These are phyloP conservation scores for Stagonosporopsis chrysanthemi DNA, from an alignment of 2,329 filamentous ascomycete genomes.

Conservation along the genomic window DNA sequence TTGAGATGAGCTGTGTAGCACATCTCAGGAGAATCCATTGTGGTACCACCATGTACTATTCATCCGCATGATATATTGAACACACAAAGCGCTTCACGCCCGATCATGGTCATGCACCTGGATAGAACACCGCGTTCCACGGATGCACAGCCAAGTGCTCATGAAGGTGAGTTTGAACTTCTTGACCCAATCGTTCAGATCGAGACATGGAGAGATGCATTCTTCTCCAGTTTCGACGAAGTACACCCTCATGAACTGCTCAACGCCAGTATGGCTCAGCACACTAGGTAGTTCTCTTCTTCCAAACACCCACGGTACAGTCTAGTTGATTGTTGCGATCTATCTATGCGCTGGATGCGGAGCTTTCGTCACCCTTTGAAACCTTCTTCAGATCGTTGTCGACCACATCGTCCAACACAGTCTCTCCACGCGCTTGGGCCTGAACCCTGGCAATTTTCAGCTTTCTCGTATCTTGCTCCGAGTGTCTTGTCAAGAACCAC, in stretches of 20 bases:
- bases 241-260: neutral
- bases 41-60: no score
- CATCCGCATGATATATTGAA: no score
- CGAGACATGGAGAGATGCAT: no score
- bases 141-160: no score
- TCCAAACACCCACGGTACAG: neutral
- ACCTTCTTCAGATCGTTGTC: constrained; percentile 22
- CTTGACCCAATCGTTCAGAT: no score
- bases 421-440: constrained; percentile 20
- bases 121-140: no score
- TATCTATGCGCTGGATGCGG: neutral
- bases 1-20: no score
- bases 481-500: constrained; percentile 53
- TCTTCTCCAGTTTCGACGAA: neutral
- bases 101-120: no score
- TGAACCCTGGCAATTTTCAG: constrained; percentile 25
- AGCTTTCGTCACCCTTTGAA: neutral
- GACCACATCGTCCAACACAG: constrained; percentile 25
- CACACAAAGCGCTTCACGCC: no score
- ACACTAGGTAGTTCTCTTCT: neutral
- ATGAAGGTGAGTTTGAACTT: no score
- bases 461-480: constrained; percentile 49
- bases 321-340: neutral
- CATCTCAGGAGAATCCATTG: no score
- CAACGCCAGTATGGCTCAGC: neutral